These are phyloP conservation scores for Sedum album DNA, from an alignment of 164 flowering plant species.

Conservation along the genomic window DNA sequence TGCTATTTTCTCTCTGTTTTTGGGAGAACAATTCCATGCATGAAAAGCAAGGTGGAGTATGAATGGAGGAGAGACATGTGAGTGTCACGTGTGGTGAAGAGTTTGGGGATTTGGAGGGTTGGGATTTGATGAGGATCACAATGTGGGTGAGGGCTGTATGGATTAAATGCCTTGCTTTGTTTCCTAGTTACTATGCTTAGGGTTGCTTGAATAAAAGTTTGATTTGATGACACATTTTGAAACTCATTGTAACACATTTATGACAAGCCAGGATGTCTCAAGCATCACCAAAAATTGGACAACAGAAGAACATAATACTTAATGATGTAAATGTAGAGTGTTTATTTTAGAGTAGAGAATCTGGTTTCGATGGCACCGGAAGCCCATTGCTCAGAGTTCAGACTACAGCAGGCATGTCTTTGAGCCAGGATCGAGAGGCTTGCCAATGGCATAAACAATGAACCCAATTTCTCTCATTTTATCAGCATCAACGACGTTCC, in stretches of 20 bases:
- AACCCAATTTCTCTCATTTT: conserved; percentile 53
- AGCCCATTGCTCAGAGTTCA: neutral
- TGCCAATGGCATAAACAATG: conserved; percentile 57
- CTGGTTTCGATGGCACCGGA: neutral
- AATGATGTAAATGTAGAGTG: neutral
- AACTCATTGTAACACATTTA: too few relatives aligned
- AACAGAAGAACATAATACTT: neutral
- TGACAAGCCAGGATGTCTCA: neutral
- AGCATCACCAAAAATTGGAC: neutral
- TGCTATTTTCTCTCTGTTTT: neutral
- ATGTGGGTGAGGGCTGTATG: neutral
- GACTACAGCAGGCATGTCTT: conserved; percentile 19
- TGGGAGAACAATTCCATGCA: conserved; percentile 11
- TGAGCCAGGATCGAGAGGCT: conserved; percentile 62
- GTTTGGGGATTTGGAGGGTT: neutral
- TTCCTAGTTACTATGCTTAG: neutral
- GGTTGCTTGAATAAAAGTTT: neutral
- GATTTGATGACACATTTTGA: too few relatives aligned
- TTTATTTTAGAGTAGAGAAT: neutral
- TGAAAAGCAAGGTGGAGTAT: neutral
- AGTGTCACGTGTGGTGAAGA: neutral
- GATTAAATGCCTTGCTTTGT: neutral
- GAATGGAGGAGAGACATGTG: neutral
- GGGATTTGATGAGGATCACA: conserved; percentile 4
- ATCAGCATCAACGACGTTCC: conserved; percentile 42